Percentiles rank a stretch among this genome's conserved stretches.
Evolutionary conservation across 129 eudicot species (phyloP).

Genomic region (Flaveria sonorensis): DNA sequence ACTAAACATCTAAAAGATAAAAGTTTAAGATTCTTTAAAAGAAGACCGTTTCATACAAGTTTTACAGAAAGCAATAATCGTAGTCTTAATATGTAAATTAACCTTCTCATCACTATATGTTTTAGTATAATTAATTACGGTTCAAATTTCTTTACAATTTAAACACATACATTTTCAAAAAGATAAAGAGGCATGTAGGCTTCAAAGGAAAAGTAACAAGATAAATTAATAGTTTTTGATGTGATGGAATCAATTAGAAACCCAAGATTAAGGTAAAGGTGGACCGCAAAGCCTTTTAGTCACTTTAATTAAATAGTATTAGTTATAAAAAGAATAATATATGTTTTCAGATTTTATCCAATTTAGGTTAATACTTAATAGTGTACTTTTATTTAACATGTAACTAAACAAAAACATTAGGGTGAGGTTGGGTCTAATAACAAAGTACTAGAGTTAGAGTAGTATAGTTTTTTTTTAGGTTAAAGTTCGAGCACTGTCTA

Average conservation of each 20-base stretch:
- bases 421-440: no score
- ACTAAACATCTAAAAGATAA: no score
- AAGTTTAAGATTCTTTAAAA: no score
- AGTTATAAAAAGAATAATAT: slow-evolving; percentile 8
- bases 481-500: no score
- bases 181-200: background rate
- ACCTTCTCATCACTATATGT: background rate
- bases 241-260: slow-evolving; percentile 24
- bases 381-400: background rate
- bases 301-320: slow-evolving; percentile 11
- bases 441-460: no score
- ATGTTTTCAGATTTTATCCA: background rate
- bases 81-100: background rate
- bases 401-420: background rate
- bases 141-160: background rate
- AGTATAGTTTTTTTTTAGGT: no score
- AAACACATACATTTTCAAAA: no score
- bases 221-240: slow-evolving; percentile 18
- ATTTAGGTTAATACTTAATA: background rate
- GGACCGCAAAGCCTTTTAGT: slow-evolving; percentile 24
- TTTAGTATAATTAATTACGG: no score
- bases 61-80: no score
- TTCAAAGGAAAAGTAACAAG: slow-evolving; percentile 1
- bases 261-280: slow-evolving; percentile 26
- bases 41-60: no score